Evolutionary conservation across 139 green algal species (phyloP), one percentile per base, ranked within the genome.

Genomic region (Trebouxia sp.): DNA sequence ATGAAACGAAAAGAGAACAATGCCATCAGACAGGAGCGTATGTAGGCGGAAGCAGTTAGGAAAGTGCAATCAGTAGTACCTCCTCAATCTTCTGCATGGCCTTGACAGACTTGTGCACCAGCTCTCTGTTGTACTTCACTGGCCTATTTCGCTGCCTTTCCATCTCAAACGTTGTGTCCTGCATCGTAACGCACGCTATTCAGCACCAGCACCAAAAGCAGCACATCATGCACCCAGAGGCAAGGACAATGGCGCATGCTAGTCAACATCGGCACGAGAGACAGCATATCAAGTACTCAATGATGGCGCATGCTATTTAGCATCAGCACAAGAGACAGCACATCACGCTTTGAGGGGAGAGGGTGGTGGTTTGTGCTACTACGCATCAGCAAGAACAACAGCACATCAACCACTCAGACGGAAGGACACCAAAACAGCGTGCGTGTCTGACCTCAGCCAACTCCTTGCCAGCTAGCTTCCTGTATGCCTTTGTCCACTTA

Each of bases 111-210:
- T 93, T 96, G 62, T 87, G 84, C 80, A 98, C 87, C 58, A 97
- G 77, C 69, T 98, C 93, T 14, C 97, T 85, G 86, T 99, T 90
- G 87, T 99, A 99, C 84, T 96, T 96, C 86, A 95, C 94, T 7
- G 96, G 97, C 37, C 95, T 78, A 88, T 99, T 99, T 58, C 97
- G 87, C 56, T 85, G 86, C 50, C 96, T 85, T 90, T 99, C 97
- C 90, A 99, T 89, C 82, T 99, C 94, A 86, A 99, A 99, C 0
- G 94, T 98, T 14, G 94, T 88, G 83, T 99, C 97, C 82, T 94
- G 80, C 78, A 42, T 26, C 0, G 22, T 5, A 14, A 22, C 38
- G 69, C 14, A 45, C 6, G 9, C 10, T 28, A 30, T 48, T 28
- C 14, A 37, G 42, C 26, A 35, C 12, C n/a, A n/a, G n/a, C n/a